phyloP scores from a whole-genome alignment of 2,329 filamentous ascomycete species.

The Penicillium thymicola region DNA sequence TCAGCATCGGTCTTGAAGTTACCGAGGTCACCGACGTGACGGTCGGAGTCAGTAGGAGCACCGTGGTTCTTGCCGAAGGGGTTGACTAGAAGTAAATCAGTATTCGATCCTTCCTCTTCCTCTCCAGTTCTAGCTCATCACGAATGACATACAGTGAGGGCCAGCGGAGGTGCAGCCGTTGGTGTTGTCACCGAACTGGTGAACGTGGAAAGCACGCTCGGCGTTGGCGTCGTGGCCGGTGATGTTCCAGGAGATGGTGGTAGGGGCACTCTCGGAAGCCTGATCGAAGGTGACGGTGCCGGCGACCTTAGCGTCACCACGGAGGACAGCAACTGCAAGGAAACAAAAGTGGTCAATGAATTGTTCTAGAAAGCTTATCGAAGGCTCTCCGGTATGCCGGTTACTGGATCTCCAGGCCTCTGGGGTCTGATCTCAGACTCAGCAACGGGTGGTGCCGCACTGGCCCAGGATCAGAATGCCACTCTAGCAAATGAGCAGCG shows the following conservation, averaged over 20 bases:
- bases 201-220: constrained; percentile 96
- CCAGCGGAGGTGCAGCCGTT: constrained; percentile 99
- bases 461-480: background rate
- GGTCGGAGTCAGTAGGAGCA: constrained; percentile 73
- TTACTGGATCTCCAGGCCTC: background rate
- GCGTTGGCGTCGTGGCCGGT: constrained; percentile 89
- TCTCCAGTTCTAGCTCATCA: background rate
- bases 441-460: background rate
- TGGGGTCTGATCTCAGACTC: background rate
- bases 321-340: constrained; percentile 80
- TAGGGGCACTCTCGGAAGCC: constrained; percentile 73
- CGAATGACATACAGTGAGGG: constrained; percentile 75
- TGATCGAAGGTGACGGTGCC: constrained; percentile 97
- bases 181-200: constrained; percentile 99
- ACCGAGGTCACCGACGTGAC: constrained; percentile 95
- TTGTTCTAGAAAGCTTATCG: constrained; percentile 11
- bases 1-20: constrained; percentile 95
- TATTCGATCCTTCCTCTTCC: background rate
- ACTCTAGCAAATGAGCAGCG: constrained; percentile 6
- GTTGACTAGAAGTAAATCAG: constrained; percentile 66
- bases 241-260: constrained; percentile 90
- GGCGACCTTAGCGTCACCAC: constrained; percentile 93
- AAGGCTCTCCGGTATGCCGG: background rate
- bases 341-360: constrained; percentile 5
- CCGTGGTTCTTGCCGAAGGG: constrained; percentile 90